Conservation (phyloP, 345 rosid genomes). For the Diplotaxis tenuifolia region DNA sequence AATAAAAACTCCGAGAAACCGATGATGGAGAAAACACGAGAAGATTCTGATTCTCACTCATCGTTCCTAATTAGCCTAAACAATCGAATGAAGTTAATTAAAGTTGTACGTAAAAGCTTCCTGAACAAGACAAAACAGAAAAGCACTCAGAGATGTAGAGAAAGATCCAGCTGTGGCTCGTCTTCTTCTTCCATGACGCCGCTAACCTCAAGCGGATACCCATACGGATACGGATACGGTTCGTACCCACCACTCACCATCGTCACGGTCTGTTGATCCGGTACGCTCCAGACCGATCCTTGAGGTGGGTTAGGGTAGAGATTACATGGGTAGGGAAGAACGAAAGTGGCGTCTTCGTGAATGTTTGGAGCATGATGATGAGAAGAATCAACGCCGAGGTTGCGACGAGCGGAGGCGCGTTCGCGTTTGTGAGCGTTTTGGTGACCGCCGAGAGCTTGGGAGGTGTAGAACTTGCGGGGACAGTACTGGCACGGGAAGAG, state of each 20-base stretch:
- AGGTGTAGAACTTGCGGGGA: constrained; percentile 82
- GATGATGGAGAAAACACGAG: background rate
- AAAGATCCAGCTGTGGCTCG: constrained; percentile 29
- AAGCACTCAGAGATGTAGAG: constrained; percentile 34
- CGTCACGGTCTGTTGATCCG: constrained; percentile 7
- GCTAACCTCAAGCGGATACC: constrained; percentile 3
- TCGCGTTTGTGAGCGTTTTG: constrained; percentile 97
- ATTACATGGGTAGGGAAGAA: constrained; percentile 22
- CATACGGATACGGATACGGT: constrained; percentile 20
- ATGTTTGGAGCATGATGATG: background rate
- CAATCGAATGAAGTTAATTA: background rate
- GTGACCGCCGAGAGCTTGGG: constrained; percentile 98
- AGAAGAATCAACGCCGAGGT: constrained; percentile 36
- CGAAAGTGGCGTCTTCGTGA: constrained; percentile 7
- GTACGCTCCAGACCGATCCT: background rate
- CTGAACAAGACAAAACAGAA: constrained; percentile 10
- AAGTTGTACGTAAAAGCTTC: constrained; percentile 22
- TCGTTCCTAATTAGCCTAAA: too few relatives aligned
- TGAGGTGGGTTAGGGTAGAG: background rate
- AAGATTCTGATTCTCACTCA: background rate
- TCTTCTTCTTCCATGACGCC: constrained; percentile 20
- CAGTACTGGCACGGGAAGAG: constrained; percentile 83
- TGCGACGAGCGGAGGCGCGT: constrained; percentile 79
- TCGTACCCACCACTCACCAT: constrained; percentile 4
- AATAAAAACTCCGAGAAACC: background rate